Conservation (phyloP, 1,284 basidiomycete species). For the Moesziomyces parantarcticus region DNA sequence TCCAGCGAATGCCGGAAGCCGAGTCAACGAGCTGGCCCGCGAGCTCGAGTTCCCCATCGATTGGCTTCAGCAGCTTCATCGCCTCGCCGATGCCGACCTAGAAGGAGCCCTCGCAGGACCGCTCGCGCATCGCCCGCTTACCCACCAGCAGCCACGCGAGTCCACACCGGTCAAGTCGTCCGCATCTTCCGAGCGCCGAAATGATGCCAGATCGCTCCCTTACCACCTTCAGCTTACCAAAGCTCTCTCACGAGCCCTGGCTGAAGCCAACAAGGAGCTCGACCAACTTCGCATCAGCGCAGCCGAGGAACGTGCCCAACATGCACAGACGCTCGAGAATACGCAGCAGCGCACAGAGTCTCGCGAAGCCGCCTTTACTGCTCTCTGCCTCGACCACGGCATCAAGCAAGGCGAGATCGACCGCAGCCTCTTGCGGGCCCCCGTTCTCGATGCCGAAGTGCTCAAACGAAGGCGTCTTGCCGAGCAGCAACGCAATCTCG, state of each 20-base stretch:
- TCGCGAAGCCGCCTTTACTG: constrained; percentile 40
- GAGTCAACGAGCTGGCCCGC: constrained; percentile 26
- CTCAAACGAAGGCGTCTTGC: constrained; percentile 42
- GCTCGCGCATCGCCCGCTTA: constrained; percentile 27
- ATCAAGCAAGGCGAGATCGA: constrained; percentile 54
- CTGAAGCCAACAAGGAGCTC: constrained; percentile 26
- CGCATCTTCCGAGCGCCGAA: neutral
- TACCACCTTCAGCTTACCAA: constrained; percentile 36
- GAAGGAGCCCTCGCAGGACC: constrained; percentile 37
- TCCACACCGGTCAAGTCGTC: constrained; percentile 43
- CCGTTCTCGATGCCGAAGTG: constrained; percentile 45
- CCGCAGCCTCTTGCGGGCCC: constrained; percentile 46
- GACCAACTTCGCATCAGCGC: constrained; percentile 15
- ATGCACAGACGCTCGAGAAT: constrained; percentile 31
- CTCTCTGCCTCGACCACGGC: constrained; percentile 48
- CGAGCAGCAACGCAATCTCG: constrained; percentile 35
- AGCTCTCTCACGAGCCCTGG: constrained; percentile 33
- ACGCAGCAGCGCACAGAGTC: constrained; percentile 43
- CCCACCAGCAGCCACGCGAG: constrained; percentile 23
- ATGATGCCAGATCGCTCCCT: constrained; percentile 7
- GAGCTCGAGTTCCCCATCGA: constrained; percentile 36
- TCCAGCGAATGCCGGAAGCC: neutral
- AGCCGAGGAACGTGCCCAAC: constrained; percentile 18
- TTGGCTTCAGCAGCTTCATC: constrained; percentile 40
- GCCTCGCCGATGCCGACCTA: constrained; percentile 23